Evolutionary conservation across 257 asterid genomes (phyloP).

Genomic region (Galeopsis tetrahit): DNA sequence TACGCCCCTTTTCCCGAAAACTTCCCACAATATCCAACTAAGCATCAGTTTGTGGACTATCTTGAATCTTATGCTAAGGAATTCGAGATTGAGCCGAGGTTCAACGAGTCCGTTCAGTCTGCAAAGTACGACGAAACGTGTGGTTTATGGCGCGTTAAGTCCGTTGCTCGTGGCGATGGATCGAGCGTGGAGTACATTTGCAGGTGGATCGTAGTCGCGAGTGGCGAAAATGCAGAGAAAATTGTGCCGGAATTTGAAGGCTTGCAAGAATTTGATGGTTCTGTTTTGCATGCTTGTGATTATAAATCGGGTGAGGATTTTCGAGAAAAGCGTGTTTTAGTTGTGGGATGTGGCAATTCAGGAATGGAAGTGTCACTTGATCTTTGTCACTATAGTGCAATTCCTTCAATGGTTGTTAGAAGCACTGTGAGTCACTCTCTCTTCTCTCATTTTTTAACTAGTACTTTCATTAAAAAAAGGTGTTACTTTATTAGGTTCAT

Average conservation of each 20-base stretch:
- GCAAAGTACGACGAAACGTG: slow-evolving; percentile 68
- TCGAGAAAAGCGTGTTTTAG: slow-evolving; percentile 61
- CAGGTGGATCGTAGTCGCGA: slow-evolving; percentile 82
- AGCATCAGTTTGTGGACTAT: slow-evolving; percentile 66
- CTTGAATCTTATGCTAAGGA: slow-evolving; percentile 57
- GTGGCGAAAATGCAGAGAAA: slow-evolving; percentile 79
- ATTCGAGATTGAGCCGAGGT: slow-evolving; percentile 65
- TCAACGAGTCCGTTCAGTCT: slow-evolving; percentile 65
- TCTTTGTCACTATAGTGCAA: slow-evolving; percentile 71
- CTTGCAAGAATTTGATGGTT: slow-evolving; percentile 59
- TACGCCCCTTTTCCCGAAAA: slow-evolving; percentile 56
- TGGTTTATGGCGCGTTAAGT: slow-evolving; percentile 72
- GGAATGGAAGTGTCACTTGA: slow-evolving; percentile 89
- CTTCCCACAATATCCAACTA: slow-evolving; percentile 70
- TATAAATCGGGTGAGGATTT: slow-evolving; percentile 64
- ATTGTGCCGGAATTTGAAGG: slow-evolving; percentile 70
- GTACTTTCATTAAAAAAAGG: too few species aligned
- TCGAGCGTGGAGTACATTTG: slow-evolving; percentile 60
- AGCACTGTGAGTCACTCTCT: slow-evolving; percentile 60
- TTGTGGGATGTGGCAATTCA: slow-evolving; percentile 82
- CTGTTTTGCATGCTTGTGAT: slow-evolving; percentile 73
- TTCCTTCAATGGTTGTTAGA: slow-evolving; percentile 78
- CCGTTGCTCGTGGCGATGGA: slow-evolving; percentile 27
- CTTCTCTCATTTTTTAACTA: not conserved
- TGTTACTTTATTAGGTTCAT: slow-evolving; percentile 39